These are phyloP conservation scores for Seiridium unicorne DNA, from an alignment of 2,329 filamentous ascomycete species.

Conservation along the genomic window DNA sequence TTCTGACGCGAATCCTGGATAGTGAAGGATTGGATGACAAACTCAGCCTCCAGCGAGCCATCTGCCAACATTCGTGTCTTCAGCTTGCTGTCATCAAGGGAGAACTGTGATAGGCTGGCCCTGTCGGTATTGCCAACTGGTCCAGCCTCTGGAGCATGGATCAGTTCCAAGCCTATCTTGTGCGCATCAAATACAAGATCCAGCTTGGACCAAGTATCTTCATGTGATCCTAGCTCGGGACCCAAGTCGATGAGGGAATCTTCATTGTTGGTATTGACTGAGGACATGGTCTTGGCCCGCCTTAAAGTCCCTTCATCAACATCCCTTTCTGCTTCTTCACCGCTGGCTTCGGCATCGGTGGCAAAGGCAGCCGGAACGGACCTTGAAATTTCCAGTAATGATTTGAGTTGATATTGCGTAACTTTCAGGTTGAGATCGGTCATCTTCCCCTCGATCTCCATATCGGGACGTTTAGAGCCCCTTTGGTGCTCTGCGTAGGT, in stretches of 20 bases:
- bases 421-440: constrained; percentile 89
- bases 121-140: constrained; percentile 77
- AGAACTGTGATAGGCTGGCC: constrained; percentile 89
- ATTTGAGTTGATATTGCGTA: constrained; percentile 88
- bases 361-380: constrained; percentile 87
- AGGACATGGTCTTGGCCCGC: constrained; percentile 44
- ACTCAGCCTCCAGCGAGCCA: constrained; percentile 85
- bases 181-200: constrained; percentile 89
- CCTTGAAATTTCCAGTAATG: constrained; percentile 81
- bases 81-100: constrained; percentile 85
- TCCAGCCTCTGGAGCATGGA: constrained; percentile 71
- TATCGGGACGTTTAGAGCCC: constrained; percentile 78
- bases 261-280: constrained; percentile 33
- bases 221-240: constrained; percentile 68
- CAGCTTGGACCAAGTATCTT: constrained; percentile 84
- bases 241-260: constrained; percentile 52
- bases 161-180: constrained; percentile 83
- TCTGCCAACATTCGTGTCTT: constrained; percentile 94
- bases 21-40: constrained; percentile 91
- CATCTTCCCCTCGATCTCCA: constrained; percentile 88
- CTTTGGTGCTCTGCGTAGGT: constrained; percentile 85
- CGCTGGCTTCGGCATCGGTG: constrained; percentile 67
- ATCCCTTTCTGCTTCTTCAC: constrained; percentile 73
- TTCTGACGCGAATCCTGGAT: constrained; percentile 87
- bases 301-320: constrained; percentile 58